phyloP scores from a whole-genome alignment of 1,139 yeast genomes.

The Candida albicans region DNA sequence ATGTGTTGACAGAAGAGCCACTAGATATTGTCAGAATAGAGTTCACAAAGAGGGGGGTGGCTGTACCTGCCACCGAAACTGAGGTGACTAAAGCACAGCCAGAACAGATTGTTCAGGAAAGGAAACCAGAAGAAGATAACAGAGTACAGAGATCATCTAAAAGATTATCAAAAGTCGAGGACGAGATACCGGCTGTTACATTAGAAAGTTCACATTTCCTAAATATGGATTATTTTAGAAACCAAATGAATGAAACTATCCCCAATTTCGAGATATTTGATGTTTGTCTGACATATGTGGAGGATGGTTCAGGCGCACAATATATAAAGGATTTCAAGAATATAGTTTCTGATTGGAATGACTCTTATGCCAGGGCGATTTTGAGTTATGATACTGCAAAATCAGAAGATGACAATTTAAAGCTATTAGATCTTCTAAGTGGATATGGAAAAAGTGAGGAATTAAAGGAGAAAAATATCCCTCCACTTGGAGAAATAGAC shows the following conservation, averaged over 20 bases:
- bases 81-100: constrained; percentile 3
- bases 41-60: constrained; percentile 6
- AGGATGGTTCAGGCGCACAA: constrained; percentile 4
- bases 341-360: constrained; percentile 27
- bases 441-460: constrained; percentile 29
- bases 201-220: constrained; percentile 22
- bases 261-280: constrained; percentile 15
- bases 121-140: constrained; percentile 20
- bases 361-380: constrained; percentile 16
- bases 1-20: constrained; percentile 47
- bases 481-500: constrained; percentile 7
- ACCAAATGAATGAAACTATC: constrained; percentile 10
- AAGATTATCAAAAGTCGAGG: constrained; percentile 32
- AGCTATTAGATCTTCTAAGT: constrained; percentile 39
- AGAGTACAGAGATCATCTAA: constrained; percentile 39
- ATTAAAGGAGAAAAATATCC: constrained; percentile 6
- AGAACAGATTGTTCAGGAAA: constrained; percentile 4
- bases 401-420: constrained; percentile 33
- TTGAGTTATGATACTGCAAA: constrained; percentile 16
- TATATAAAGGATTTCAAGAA: constrained; percentile 28
- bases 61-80: background rate
- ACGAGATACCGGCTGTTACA: constrained; percentile 20
- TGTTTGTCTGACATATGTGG: constrained; percentile 23
- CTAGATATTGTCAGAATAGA: constrained; percentile 40
- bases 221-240: constrained; percentile 18